phyloP scores from a whole-genome alignment of 208 protist genomes.

The Trichomonas vaginalis region DNA sequence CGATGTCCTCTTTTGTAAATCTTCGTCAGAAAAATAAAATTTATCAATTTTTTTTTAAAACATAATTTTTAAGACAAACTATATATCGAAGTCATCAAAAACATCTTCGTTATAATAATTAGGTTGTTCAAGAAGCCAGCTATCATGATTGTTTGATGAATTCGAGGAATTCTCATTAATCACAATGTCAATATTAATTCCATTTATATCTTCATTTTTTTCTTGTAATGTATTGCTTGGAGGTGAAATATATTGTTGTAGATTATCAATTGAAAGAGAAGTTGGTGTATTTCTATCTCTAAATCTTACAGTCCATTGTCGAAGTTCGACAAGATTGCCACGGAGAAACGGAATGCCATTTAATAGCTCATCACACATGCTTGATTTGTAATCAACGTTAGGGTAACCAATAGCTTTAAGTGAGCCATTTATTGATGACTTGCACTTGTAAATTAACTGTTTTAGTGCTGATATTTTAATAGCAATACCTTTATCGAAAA shows the following conservation, averaged over 20 bases:
- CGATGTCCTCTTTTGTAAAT: too few species aligned
- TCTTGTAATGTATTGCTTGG: neutral
- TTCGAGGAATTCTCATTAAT: neutral
- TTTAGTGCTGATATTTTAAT: neutral
- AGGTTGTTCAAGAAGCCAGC: neutral
- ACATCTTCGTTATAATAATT: neutral
- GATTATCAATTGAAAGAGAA: neutral
- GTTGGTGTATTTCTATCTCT: too few species aligned
- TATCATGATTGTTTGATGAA: neutral
- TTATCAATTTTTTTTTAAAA: too few species aligned
- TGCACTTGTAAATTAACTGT: neutral
- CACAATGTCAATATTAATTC: neutral
- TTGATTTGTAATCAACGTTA: neutral
- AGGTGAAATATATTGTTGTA: neutral
- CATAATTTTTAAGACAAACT: too few species aligned
- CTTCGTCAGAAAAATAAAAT: too few species aligned
- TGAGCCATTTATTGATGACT: conserved; percentile 6
- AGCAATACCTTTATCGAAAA: neutral
- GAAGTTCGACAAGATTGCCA: neutral
- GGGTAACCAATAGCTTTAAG: neutral
- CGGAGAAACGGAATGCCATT: neutral
- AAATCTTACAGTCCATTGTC: neutral
- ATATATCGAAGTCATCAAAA: neutral
- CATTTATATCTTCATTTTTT: neutral
- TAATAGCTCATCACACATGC: neutral